Evolutionary conservation across 495 filamentous ascomycete species (phyloP), one percentile per base, ranked within the genome.

Genomic region (Penicillium soppii): DNA sequence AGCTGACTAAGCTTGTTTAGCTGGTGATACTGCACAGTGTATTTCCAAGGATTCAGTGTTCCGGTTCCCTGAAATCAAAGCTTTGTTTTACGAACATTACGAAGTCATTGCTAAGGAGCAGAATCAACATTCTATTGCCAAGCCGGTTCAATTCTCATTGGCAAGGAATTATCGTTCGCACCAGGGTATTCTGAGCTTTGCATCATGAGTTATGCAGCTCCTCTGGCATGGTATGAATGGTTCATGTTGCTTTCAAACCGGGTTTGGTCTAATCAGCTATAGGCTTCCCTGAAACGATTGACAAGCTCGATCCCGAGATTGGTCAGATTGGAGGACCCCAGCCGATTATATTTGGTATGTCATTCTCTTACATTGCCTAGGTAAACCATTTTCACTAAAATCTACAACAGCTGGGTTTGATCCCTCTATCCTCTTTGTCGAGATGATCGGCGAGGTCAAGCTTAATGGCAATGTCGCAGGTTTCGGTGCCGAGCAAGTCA

Each of bases 21-120:
- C 74, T 4, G 73, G 73, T 1, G 73, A 77, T 40, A 76, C 71
- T 0, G 73, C 73, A 0, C 73, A 77, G 53, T 67, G 66, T 10
- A 76, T 77, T 22, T 74, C 74, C 2, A 66, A 72, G 23, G 73
- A 77, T 15, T 67, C 70, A 0, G 69, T 59, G 1, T 76, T 75
- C 22, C 67, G 72, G 1, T 76, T 77, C 35, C 47, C 57, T 2
- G 71, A 73, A 51, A 57, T 73, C 10, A 77, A 74, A 53, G 57
- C 59, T 2, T 53, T 75, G 13, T 62, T 77, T 27, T 69, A 60
- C 29, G 46, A 71, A 6, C 60, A 63, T 16, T 74, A 72, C 43
- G 47, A 55, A 1, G 27, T 21, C 13, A 43, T 37, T 19, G 49
- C 46, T 13, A 17, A 27, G 2, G 19, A 49, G 0, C 53, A 39